Evolutionary conservation across 2,329 filamentous ascomycete genomes (phyloP), one percentile per base, ranked within the genome.

Genomic region (Alternaria sp.): DNA sequence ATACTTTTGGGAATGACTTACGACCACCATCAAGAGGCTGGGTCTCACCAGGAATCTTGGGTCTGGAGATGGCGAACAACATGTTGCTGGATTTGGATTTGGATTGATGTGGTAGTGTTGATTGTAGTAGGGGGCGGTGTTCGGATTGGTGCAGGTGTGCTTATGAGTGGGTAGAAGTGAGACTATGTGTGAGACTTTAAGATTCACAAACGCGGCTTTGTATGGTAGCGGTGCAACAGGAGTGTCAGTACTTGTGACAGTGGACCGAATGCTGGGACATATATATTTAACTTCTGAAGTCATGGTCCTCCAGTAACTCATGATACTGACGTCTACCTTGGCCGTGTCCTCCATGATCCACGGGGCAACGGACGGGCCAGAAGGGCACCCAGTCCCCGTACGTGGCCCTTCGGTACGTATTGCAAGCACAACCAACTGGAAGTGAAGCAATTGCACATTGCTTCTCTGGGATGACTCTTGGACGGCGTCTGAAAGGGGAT

Each of bases 301-400:
- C 47, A 53, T 56, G 32, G 61, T 61, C 54, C 56, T 62, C 60
- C 59, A 66, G 52, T 22, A 58, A 53, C 62, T 59, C 44, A 38
- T 48, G 52, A 57, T 42, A 59, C 55, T 53, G 56, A 64, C 59
- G 47, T 64, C 61, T 59, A 61, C 44, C 60, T 56, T 56, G 57
- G 52, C 57, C 52, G 44, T 62, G 67, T 63, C 66, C 64, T 66
- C 66, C 64, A 63, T 64, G 56, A 57, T 65, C 59, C 66, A 70
- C 69, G 61, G 70, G 71, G 72, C 73, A 72, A 69, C 64, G 57
- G 57, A 69, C 69, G 61, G 57, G 63, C 72, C 63, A 67, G 64
- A 60, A 71, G 74, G 74, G 73, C 74, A 73, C 73, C 66, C 56
- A 59, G 68, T 69, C 74, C 66, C 56, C 57, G 68, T 69, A 72